A percentile compares a stretch with the other conserved stretches of the same genome.
phyloP scores from a whole-genome alignment of 2,329 filamentous ascomycete genomes.

The Fusarium kyushuense region DNA sequence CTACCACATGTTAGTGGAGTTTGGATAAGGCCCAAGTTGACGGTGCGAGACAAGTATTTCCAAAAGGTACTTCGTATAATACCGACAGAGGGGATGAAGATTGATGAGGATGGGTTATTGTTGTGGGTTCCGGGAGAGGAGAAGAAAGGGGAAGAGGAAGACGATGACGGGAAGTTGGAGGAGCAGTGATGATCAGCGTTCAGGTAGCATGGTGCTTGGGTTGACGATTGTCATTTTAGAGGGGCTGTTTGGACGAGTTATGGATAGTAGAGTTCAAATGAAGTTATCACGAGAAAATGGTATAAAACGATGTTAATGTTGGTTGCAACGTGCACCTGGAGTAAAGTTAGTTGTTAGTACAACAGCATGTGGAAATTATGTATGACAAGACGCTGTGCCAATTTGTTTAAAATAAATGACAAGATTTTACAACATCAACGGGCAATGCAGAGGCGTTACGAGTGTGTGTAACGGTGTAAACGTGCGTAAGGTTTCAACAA shows the following conservation, averaged over 20 bases:
- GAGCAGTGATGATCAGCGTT: slow-evolving; percentile 20
- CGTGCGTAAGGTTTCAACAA: slow-evolving; percentile 2
- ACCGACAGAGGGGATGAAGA: slow-evolving; percentile 78
- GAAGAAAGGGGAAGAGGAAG: slow-evolving; percentile 40
- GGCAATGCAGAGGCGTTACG: slow-evolving; percentile 17
- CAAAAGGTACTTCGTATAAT: slow-evolving; percentile 88
- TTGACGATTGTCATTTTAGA: slow-evolving; percentile 9
- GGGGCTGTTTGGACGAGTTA: neutral
- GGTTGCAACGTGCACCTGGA: neutral
- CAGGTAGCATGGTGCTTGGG: slow-evolving; percentile 9
- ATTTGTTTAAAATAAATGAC: slow-evolving; percentile 3
- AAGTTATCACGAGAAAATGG: slow-evolving; percentile 26
- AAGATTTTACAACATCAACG: slow-evolving; percentile 12
- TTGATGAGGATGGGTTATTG: slow-evolving; percentile 72
- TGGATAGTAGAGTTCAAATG: slow-evolving; percentile 25
- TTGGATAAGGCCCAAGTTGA: slow-evolving; percentile 79
- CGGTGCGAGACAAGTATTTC: slow-evolving; percentile 90
- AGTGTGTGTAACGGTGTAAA: slow-evolving; percentile 5
- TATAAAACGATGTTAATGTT: neutral
- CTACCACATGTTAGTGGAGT: slow-evolving; percentile 73
- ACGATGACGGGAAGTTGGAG: slow-evolving; percentile 19
- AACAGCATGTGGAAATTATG: neutral
- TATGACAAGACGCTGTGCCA: slow-evolving; percentile 16
- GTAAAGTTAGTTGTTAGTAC: neutral
- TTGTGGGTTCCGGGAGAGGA: slow-evolving; percentile 66